Evolutionary conservation across 768 basidiomycete species (phyloP).

Genomic region (Mycena latifolia): DNA sequence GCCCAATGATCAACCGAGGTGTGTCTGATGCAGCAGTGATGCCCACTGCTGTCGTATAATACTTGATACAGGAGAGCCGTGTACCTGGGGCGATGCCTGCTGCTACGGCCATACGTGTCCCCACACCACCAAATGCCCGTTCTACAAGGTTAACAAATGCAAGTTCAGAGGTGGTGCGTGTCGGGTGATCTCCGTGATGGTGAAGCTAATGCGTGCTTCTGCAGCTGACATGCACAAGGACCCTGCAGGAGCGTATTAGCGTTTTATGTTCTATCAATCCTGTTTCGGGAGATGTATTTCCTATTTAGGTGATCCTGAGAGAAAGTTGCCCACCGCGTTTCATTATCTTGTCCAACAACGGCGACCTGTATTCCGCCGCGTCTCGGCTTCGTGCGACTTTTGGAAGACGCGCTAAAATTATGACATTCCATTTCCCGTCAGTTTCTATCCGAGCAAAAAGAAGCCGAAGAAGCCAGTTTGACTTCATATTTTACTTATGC

Average conservation of each 20-base stretch:
- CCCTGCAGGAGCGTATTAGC: conserved; percentile 24
- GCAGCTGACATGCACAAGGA: conserved; percentile 57
- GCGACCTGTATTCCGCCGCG: conserved; percentile 38
- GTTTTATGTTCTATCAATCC: neutral
- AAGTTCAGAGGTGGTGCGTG: conserved; percentile 71
- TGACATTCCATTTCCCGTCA: conserved; percentile 58
- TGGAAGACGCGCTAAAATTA: conserved; percentile 54
- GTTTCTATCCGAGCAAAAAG: conserved; percentile 65
- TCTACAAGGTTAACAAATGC: conserved; percentile 67
- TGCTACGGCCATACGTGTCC: conserved; percentile 68
- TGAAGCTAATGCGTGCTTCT: conserved; percentile 22
- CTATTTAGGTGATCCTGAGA: conserved; percentile 28
- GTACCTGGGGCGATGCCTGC: conserved; percentile 71
- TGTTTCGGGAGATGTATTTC: conserved; percentile 14
- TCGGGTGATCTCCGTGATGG: conserved; percentile 18
- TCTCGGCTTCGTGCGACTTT: conserved; percentile 53
- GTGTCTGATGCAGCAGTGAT: conserved; percentile 29
- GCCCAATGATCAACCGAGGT: conserved; percentile 72
- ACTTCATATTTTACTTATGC: conserved; percentile 43
- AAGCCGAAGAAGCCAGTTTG: conserved; percentile 62
- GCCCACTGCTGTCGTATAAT: conserved; percentile 7
- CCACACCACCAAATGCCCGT: conserved; percentile 55
- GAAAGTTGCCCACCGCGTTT: conserved; percentile 18
- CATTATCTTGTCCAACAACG: conserved; percentile 29
- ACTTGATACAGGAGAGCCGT: conserved; percentile 59